These are phyloP conservation scores for Mrakia blollopis DNA, from an alignment of 768 basidiomycete genomes.

Conservation along the genomic window DNA sequence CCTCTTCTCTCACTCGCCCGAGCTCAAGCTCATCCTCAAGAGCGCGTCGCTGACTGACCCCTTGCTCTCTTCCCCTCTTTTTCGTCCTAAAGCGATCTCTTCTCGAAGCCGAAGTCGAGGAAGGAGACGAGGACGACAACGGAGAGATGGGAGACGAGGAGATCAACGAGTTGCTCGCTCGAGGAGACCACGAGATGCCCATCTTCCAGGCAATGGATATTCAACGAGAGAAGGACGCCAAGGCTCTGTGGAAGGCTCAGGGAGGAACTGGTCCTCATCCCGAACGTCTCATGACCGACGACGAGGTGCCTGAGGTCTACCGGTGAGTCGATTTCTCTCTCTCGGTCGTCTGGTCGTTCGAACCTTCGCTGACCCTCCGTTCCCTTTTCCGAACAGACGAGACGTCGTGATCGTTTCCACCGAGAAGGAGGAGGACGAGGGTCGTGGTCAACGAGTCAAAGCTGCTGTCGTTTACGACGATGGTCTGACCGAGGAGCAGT, in stretches of 20 bases:
- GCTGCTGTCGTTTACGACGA: slow-evolving; percentile 88
- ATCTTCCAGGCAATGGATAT: slow-evolving; percentile 79
- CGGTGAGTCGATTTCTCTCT: neutral
- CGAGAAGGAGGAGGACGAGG: slow-evolving; percentile 55
- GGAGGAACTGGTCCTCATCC: slow-evolving; percentile 77
- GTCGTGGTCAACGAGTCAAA: slow-evolving; percentile 77
- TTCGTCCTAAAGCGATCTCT: slow-evolving; percentile 64
- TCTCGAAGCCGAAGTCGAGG: slow-evolving; percentile 45
- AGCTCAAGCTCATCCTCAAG: neutral
- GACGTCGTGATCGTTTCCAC: slow-evolving; percentile 38
- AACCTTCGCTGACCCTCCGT: too few species aligned
- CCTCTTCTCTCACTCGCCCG: slow-evolving; percentile 23
- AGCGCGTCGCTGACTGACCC: slow-evolving; percentile 9
- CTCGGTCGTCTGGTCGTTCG: too few species aligned
- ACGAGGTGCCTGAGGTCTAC: slow-evolving; percentile 90
- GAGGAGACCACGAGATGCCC: slow-evolving; percentile 68
- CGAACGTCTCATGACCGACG: slow-evolving; percentile 68
- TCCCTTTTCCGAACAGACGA: neutral
- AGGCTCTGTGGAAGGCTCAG: slow-evolving; percentile 60
- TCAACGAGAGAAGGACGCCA: slow-evolving; percentile 64
- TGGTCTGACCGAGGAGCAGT: slow-evolving; percentile 88
- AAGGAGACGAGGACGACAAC: slow-evolving; percentile 46
- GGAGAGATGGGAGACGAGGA: slow-evolving; percentile 93
- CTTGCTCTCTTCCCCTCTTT: neutral
- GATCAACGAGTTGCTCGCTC: slow-evolving; percentile 84